phyloP scores from a whole-genome alignment of 371 early-diverging fungal genomes.

The Capillidium heterosporum region DNA sequence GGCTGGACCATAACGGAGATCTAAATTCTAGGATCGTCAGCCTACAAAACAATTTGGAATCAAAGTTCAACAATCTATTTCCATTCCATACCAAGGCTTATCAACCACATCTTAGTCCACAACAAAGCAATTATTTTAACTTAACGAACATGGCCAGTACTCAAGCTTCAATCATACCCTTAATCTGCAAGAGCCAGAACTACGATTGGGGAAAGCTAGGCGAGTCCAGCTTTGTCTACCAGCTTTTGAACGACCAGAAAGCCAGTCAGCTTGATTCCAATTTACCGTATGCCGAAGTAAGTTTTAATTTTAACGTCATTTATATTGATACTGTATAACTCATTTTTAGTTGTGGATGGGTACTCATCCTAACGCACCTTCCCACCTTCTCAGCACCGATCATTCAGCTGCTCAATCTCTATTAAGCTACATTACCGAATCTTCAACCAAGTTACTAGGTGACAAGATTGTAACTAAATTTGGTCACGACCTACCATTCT shows the following conservation, averaged over 20 bases:
- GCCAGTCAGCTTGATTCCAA: slow-evolving; percentile 25
- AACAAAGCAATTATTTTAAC: too few species aligned
- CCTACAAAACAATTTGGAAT: too few species aligned
- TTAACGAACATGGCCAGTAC: neutral
- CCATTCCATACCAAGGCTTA: too few species aligned
- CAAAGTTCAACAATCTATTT: too few species aligned
- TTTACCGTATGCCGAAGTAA: slow-evolving; percentile 83
- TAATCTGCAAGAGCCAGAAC: slow-evolving; percentile 23
- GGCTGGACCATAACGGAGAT: too few species aligned
- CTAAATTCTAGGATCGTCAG: too few species aligned
- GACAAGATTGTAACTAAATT: slow-evolving; percentile 29
- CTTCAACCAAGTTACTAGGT: slow-evolving; percentile 25
- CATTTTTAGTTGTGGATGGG: slow-evolving; percentile 84
- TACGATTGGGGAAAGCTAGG: slow-evolving; percentile 97
- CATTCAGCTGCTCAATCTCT: slow-evolving; percentile 5
- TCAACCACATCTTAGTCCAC: too few species aligned
- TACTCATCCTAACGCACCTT: slow-evolving; percentile 88
- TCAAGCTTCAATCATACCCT: slow-evolving; percentile 7
- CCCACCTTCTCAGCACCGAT: slow-evolving; percentile 11
- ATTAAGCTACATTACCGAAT: slow-evolving; percentile 13
- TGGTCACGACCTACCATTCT: slow-evolving; percentile 74
- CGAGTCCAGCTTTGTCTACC: slow-evolving; percentile 57
- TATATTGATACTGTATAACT: neutral
- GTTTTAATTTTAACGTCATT: neutral
- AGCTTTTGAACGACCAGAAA: slow-evolving; percentile 43